Evolutionary conservation across 2,329 filamentous ascomycete species (phyloP), one percentile per base, ranked within the genome.

Genomic region (Xylaria sp.): DNA sequence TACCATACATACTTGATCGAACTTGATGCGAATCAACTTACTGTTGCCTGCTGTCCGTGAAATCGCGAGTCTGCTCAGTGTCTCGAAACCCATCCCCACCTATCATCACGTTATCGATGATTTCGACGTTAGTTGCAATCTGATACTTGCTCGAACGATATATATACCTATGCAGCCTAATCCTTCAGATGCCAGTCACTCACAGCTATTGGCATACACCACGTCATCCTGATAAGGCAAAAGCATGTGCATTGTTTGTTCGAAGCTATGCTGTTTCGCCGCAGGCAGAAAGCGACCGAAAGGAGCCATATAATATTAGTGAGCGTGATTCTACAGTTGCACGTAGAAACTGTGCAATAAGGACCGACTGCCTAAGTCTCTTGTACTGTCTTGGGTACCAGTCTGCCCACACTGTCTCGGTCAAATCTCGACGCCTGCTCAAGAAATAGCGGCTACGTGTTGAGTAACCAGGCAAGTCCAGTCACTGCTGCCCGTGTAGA

Each of bases 381-480:
- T 37, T 54, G 1, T 11, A 35, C 15, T 25, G 44, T 11, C 10
- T 41, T 5, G 10, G 23, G 25, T 1, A 27, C 31, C 33, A 48
- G 13, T 21, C 25, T 35, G 2, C 23, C 43, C 10, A 11, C 13
- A 25, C 25, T 31, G 10, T 11, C 25, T 21, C 21, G 31, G 29
- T 23, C 9, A 8, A 10, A 40, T 13, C 2, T 27, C 17, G n/a
- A 31, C 17, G 9, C 35, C 27, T 38, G 6, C 48, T 52, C 23
- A 58, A 25, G 4, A 4, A 19, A 78, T 77, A 27, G 68, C 72
- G 31, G 69, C 68, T n/a, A 82, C 73, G 63, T 82, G 79, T 46
- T 83, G 71, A 6, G 76, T 77, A 25, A 81, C 77, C 59, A 82
- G 65, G 63, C 80, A 83, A 11, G 74, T 73, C 71, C 76, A 81